Evolutionary conservation across 495 filamentous ascomycete species (phyloP).

Genomic region (Aspergillus kassunensis): DNA sequence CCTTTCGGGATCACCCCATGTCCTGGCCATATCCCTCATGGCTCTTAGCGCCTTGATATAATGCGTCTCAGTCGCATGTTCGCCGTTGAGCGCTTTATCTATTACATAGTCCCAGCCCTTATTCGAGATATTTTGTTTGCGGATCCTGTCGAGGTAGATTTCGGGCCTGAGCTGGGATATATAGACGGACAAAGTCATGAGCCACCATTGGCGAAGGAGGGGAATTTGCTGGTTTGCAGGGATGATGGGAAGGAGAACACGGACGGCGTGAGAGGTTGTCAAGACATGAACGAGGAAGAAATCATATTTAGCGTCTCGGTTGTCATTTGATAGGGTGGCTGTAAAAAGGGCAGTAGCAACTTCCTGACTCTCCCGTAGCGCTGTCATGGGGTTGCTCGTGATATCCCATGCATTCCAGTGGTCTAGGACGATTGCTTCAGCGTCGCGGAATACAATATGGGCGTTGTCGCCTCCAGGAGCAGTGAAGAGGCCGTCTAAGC

Average conservation of each 20-base stretch:
- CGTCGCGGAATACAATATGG: slow-evolving; percentile 58
- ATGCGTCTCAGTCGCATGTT: slow-evolving; percentile 67
- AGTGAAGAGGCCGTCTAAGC: slow-evolving; percentile 54
- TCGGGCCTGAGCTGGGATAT: slow-evolving; percentile 68
- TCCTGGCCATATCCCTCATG: slow-evolving; percentile 66
- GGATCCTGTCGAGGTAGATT: slow-evolving; percentile 61
- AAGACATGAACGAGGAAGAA: slow-evolving; percentile 82
- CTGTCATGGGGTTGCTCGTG: slow-evolving; percentile 51
- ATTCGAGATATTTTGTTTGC: slow-evolving; percentile 53
- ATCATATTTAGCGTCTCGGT: slow-evolving; percentile 54
- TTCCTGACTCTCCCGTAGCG: slow-evolving; percentile 75
- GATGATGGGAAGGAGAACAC: slow-evolving; percentile 76
- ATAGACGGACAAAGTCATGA: slow-evolving; percentile 74
- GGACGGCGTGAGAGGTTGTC: slow-evolving; percentile 80
- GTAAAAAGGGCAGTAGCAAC: slow-evolving; percentile 70
- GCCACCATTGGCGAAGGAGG: slow-evolving; percentile 83
- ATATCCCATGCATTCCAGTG: slow-evolving; percentile 87
- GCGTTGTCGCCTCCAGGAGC: slow-evolving; percentile 61
- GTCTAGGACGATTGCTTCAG: slow-evolving; percentile 66
- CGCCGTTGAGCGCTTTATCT: slow-evolving; percentile 60
- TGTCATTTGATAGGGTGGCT: slow-evolving; percentile 41
- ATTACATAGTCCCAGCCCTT: slow-evolving; percentile 75
- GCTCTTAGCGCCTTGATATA: slow-evolving; percentile 78
- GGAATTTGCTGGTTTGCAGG: slow-evolving; percentile 67
- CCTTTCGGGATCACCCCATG: slow-evolving; percentile 79